Conservation (phyloP, 1,284 basidiomycete genomes). For the Clitocybe nebularis region DNA sequence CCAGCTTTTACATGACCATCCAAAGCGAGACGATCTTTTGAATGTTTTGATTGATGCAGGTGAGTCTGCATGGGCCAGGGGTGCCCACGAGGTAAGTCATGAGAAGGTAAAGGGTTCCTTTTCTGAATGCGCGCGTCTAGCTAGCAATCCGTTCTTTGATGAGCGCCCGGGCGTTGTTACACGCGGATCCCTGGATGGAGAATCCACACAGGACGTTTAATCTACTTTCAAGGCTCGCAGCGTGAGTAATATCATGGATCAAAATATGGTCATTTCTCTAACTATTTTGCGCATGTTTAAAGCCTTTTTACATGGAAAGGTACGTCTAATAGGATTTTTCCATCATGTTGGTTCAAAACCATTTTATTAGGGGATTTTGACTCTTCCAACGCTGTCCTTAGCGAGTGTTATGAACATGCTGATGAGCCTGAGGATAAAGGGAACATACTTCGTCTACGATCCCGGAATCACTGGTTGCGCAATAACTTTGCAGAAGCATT, state of each 20-base stretch:
- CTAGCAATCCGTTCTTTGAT: conserved; percentile 57
- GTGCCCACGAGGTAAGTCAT: conserved; percentile 60
- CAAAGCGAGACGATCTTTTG: conserved; percentile 56
- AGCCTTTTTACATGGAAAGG: conserved; percentile 66
- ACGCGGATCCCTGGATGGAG: conserved; percentile 49
- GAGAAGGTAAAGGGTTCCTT: background rate
- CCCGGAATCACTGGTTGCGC: conserved; percentile 58
- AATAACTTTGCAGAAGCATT: conserved; percentile 54
- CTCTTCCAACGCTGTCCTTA: conserved; percentile 46
- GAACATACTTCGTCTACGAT: conserved; percentile 53
- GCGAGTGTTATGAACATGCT: conserved; percentile 46
- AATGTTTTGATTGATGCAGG: conserved; percentile 62
- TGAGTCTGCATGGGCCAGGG: conserved; percentile 63
- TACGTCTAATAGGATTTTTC: conserved; percentile 15
- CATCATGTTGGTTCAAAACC: background rate
- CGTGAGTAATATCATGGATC: conserved; percentile 38
- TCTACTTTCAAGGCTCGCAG: conserved; percentile 53
- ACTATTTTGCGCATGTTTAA: conserved; percentile 4
- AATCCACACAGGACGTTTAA: conserved; percentile 46
- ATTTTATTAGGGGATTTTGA: conserved; percentile 43
- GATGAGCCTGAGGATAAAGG: conserved; percentile 51
- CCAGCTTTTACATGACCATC: conserved; percentile 52
- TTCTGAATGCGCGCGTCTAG: conserved; percentile 31
- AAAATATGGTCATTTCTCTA: conserved; percentile 2
- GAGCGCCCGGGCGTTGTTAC: conserved; percentile 52